A percentile compares a stretch with the other conserved stretches of the same genome.
Conservation (phyloP, 2,329 filamentous ascomycete genomes). For the Ramichloridium luteum region DNA sequence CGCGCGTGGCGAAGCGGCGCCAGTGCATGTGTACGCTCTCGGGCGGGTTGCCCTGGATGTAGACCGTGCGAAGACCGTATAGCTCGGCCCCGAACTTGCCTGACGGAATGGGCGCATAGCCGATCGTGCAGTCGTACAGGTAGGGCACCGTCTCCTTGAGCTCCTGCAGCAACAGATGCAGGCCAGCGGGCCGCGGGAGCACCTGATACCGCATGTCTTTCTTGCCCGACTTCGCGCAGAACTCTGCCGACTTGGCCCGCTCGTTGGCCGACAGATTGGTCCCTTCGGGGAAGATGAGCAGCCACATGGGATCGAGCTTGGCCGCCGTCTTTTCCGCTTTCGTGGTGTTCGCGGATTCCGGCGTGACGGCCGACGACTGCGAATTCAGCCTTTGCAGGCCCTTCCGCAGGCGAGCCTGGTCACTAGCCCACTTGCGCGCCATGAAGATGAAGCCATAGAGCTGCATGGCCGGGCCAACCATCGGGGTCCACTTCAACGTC, state of each 20-base stretch:
- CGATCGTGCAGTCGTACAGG: conserved; percentile 86
- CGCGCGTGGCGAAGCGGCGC: conserved; percentile 67
- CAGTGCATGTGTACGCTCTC: conserved; percentile 96
- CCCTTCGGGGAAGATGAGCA: conserved; percentile 77
- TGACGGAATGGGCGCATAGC: conserved; percentile 86
- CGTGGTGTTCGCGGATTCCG: conserved; percentile 22
- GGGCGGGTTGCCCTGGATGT: conserved; percentile 76
- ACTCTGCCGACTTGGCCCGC: conserved; percentile 54
- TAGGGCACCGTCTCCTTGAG: conserved; percentile 64
- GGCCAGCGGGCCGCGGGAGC: conserved; percentile 67
- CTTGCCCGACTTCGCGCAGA: conserved; percentile 62
- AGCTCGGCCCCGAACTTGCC: conserved; percentile 69
- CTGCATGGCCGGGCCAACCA: conserved; percentile 72
- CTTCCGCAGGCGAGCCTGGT: conserved; percentile 62
- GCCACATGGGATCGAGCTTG: conserved; percentile 61
- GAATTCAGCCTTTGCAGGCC: conserved; percentile 59
- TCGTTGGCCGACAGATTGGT: conserved; percentile 72
- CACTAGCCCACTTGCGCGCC: conserved; percentile 76
- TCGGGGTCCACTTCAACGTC: conserved; percentile 69
- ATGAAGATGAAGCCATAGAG: conserved; percentile 87
- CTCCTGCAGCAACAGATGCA: conserved; percentile 67
- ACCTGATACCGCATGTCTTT: conserved; percentile 59
- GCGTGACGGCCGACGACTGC: conserved; percentile 18
- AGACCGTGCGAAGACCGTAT: conserved; percentile 75
- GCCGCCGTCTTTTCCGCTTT: conserved; percentile 9